Evolutionary conservation across 257 asterid genomes (phyloP).

Genomic region (Gentiana macrophylla): DNA sequence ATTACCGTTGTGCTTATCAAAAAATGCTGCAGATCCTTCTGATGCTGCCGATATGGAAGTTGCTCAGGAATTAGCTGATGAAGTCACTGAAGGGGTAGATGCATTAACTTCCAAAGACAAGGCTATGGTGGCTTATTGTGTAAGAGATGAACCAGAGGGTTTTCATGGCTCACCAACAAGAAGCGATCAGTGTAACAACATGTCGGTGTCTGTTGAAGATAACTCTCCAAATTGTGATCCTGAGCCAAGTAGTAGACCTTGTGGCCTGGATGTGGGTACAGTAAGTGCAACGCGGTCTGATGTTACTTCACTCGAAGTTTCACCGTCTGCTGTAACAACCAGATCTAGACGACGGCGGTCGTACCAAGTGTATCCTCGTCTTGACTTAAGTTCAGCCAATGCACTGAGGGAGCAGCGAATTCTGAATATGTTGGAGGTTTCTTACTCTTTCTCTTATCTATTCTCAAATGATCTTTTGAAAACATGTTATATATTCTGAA

Average conservation of each 20-base stretch:
- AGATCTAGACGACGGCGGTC: constrained; percentile 36
- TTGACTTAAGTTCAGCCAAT: constrained; percentile 36
- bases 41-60: too few species aligned
- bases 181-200: constrained; percentile 19
- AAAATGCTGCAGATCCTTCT: background rate
- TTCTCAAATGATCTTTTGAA: too few species aligned
- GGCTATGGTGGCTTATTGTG: constrained; percentile 12
- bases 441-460: too few species aligned
- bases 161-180: constrained; percentile 24
- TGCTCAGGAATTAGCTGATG: constrained; percentile 21
- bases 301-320: constrained; percentile 21
- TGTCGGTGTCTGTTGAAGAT: constrained; percentile 27
- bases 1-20: too few species aligned
- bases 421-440: constrained; percentile 52
- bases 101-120: constrained; percentile 27
- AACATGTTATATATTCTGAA: too few species aligned
- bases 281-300: constrained; percentile 20
- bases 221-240: constrained; percentile 19
- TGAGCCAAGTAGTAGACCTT: constrained; percentile 25
- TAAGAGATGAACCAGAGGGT: constrained; percentile 26
- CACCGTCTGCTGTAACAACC: constrained; percentile 23
- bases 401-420: constrained; percentile 71
- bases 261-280: constrained; percentile 24
- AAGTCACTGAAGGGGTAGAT: constrained; percentile 28
- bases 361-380: constrained; percentile 44